Conservation (phyloP, 495 filamentous ascomycete species). For the Penicillium verhagenii region DNA sequence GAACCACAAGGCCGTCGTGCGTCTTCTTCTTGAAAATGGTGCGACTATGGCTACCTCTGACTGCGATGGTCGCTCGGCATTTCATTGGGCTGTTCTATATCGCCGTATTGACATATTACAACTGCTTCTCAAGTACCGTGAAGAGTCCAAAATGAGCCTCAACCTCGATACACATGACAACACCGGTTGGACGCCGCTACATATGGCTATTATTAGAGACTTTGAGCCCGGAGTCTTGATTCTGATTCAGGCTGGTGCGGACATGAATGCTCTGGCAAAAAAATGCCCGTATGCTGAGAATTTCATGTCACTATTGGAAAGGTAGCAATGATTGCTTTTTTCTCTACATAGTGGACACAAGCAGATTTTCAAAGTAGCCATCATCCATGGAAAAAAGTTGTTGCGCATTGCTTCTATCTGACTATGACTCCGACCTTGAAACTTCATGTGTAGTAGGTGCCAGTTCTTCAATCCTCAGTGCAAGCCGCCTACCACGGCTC, state of each 20-base stretch:
- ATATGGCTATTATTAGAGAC: not conserved
- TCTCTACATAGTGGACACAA: too few species aligned
- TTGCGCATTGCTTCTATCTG: too few species aligned
- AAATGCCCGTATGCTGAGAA: not conserved
- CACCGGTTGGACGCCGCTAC: not conserved
- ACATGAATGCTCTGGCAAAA: not conserved
- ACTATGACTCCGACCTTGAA: too few species aligned
- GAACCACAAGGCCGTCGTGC: not conserved
- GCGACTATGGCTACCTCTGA: not conserved
- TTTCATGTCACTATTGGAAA: not conserved
- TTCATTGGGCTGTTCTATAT: conserved; percentile 1
- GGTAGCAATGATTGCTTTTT: not conserved
- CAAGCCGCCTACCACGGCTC: conserved; percentile 8
- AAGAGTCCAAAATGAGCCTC: not conserved
- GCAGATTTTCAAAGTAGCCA: too few species aligned
- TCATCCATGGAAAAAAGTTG: too few species aligned
- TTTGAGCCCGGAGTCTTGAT: not conserved
- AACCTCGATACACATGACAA: not conserved
- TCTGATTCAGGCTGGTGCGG: not conserved
- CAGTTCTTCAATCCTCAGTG: too few species aligned
- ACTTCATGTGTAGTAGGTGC: too few species aligned
- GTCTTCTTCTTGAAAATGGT: not conserved
- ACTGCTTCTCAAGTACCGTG: not conserved
- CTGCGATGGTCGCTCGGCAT: not conserved
- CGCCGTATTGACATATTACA: not conserved